Evolutionary conservation across 768 basidiomycete species (phyloP).

Genomic region (Lactarius indigo): DNA sequence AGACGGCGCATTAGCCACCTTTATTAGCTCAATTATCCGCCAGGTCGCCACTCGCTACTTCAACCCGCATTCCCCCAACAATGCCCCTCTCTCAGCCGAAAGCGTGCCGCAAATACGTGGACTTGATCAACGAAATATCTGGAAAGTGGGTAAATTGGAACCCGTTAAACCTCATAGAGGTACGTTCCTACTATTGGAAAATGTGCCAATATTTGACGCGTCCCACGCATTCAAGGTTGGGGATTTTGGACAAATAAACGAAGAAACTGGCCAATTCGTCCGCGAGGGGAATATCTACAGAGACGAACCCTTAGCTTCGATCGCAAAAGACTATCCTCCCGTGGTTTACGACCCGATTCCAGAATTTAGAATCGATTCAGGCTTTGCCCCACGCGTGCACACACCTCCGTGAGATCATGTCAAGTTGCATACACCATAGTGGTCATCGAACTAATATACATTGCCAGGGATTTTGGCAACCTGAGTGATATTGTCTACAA

Average conservation of each 20-base stretch:
- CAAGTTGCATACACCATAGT: not conserved
- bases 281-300: constrained; percentile 20
- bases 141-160: constrained; percentile 17
- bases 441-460: not conserved
- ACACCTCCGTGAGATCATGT: constrained; percentile 11
- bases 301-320: constrained; percentile 16
- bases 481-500: constrained; percentile 12
- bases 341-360: constrained; percentile 1
- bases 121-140: constrained; percentile 13
- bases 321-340: constrained; percentile 13
- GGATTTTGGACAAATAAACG: constrained; percentile 9
- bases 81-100: constrained; percentile 4
- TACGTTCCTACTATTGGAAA: not conserved
- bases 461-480: constrained; percentile 7
- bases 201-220: not conserved
- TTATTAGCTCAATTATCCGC: not conserved
- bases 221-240: constrained; percentile 18
- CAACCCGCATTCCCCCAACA: not conserved
- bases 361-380: constrained; percentile 12
- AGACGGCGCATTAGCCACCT: not conserved
- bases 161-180: constrained; percentile 11
- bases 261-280: constrained; percentile 16
- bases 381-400: not conserved
- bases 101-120: constrained; percentile 16
- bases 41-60: not conserved